Percentiles rank a stretch among this genome's conserved stretches.
These are phyloP conservation scores for Coemansia sp. DNA, from an alignment of 192 early-diverging fungal genomes.

Conservation along the genomic window DNA sequence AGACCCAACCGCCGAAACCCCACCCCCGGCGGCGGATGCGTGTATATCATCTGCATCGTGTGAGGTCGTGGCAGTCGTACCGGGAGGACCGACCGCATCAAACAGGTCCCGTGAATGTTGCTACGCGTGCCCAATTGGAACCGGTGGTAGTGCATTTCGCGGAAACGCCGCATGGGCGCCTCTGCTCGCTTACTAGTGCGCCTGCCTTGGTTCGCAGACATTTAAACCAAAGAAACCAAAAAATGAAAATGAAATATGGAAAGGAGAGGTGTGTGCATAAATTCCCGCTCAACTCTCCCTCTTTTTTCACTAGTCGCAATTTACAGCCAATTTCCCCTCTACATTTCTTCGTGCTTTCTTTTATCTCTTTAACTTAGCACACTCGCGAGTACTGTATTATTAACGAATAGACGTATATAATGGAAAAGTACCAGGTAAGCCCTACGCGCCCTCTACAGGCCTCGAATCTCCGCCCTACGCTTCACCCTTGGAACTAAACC, in stretches of 20 bases:
- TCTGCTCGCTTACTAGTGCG: constrained; percentile 4
- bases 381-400: constrained; percentile 11
- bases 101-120: constrained; percentile 47
- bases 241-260: neutral
- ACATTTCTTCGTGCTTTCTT: neutral
- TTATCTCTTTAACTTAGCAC: neutral
- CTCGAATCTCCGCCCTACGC: neutral
- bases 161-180: constrained; percentile 39
- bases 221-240: neutral
- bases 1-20: constrained; percentile 28
- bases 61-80: constrained; percentile 52
- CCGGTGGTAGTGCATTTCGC: constrained; percentile 51
- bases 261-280: too few relatives aligned
- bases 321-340: neutral
- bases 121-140: constrained; percentile 48
- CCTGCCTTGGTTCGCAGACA: constrained; percentile 2
- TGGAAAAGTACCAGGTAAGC: constrained; percentile 68
- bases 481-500: too few relatives aligned
- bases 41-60: constrained; percentile 47
- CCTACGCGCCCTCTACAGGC: neutral
- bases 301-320: neutral
- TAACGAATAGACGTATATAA: constrained; percentile 6
- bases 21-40: constrained; percentile 45
- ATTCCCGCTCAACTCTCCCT: neutral
- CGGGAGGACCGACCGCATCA: constrained; percentile 43